Conservation (phyloP, 345 rosid genomes). For the Gossypium thurberi region DNA sequence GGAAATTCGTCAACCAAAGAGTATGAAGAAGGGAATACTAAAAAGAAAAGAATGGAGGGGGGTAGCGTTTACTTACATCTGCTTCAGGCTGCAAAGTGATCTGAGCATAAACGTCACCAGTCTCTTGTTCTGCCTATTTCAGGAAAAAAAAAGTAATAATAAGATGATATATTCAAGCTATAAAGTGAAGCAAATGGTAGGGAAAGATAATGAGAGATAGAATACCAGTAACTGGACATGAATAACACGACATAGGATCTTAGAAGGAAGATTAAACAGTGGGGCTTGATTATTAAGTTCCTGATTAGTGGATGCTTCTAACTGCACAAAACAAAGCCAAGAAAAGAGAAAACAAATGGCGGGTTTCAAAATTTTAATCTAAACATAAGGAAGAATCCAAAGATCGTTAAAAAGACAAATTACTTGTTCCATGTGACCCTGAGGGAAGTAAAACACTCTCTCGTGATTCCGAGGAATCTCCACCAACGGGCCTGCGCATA, state of each 20-base stretch:
- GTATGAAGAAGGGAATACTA: neutral
- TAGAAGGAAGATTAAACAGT: constrained; percentile 58
- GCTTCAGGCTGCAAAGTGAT: constrained; percentile 68
- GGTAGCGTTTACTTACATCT: constrained; percentile 42
- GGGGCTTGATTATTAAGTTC: constrained; percentile 58
- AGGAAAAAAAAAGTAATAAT: neutral
- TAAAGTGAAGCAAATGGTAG: neutral
- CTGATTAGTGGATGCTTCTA: constrained; percentile 78
- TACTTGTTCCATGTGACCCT: constrained; percentile 84
- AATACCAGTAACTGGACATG: constrained; percentile 55
- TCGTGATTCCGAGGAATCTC: constrained; percentile 52
- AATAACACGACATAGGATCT: constrained; percentile 77
- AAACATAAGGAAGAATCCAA: neutral
- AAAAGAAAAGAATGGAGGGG: neutral
- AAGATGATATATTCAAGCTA: neutral
- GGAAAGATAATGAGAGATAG: constrained; percentile 5
- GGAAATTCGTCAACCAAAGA: neutral
- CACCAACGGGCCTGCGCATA: constrained; percentile 74
- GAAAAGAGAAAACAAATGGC: neutral
- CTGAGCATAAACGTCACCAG: constrained; percentile 89
- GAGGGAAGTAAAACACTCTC: constrained; percentile 67
- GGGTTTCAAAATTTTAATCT: neutral
- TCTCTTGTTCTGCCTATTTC: constrained; percentile 66
- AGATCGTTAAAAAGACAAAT: neutral
- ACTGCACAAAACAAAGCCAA: constrained; percentile 28